These are phyloP conservation scores for Oenanthe javanica DNA, from an alignment of 140 eudicot species.

Conservation along the genomic window DNA sequence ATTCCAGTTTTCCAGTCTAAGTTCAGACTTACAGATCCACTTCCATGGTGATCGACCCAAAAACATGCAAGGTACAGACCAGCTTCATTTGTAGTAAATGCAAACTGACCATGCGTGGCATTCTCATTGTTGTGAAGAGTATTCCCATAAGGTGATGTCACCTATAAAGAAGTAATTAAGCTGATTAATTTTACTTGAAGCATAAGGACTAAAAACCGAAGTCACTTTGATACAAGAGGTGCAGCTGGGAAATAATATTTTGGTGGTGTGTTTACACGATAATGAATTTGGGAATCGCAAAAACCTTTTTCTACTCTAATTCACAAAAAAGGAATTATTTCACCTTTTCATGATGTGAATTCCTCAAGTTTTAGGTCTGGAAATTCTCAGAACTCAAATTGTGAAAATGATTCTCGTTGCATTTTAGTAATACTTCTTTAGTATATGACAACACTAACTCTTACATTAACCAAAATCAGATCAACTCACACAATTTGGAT, in stretches of 20 bases:
- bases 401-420: not conserved
- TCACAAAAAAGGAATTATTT: not conserved
- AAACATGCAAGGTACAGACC: conserved; percentile 86
- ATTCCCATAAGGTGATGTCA: conserved; percentile 88
- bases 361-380: too few species aligned
- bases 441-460: not conserved
- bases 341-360: not conserved
- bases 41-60: conserved; percentile 66
- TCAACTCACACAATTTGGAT: not conserved
- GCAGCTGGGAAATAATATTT: not conserved
- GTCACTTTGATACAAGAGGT: not conserved
- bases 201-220: not conserved
- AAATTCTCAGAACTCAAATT: not conserved
- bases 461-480: not conserved
- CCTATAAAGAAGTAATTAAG: conserved; percentile 33
- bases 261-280: not conserved
- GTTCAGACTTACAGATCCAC: conserved; percentile 61
- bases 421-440: not conserved
- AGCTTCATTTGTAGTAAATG: conserved; percentile 79
- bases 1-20: conserved; percentile 96
- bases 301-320: not conserved
- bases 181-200: not conserved
- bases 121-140: conserved; percentile 65
- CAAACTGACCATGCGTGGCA: conserved; percentile 82
- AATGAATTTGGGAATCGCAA: not conserved